Base-by-base conservation (phyloP, 768 basidiomycete genomes). In the Tephrocybe sp. region DNA sequence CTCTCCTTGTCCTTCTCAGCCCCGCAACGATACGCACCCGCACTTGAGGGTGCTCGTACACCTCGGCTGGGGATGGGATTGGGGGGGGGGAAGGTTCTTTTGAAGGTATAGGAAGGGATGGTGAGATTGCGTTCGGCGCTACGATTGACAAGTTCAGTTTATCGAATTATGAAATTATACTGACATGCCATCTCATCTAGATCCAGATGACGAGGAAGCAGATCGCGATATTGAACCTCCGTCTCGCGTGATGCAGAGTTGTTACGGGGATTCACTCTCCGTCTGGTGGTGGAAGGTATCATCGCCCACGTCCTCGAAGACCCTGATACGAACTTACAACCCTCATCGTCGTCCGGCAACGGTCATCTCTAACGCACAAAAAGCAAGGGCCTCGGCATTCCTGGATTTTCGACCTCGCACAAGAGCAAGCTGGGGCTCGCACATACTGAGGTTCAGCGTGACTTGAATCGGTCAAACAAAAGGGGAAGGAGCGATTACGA, bases 1-100 rank as follows among this genome's bases (percentile, higher is more conserved):
- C 75, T 52, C 67, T 91, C 44, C 72, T 88, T 37, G 80, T 85
- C 32, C 69, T 92, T n/a, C 72, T 88, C 2, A 80, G 86, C 1
- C 75, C 84, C 3, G 68, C 83, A 3, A 68, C 69, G 3, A 66
- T 86, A 19, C 71, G 30, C 71, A 79, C 46, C 60, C 26, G 70
- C 70, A 40, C 62, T 80, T 72, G 27, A 73, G 77, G 12, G 72
- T 74, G 0, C 68, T 87, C 22, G 69, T 87, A 9, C 66, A 73
- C 11, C 66, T 80, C 7, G 81, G 80, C 1, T 70, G 51, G 31
- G 7, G 53, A 52, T 7, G 43, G 26, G 15, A 44, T 49, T 30
- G 47, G 47, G 38, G 47, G 51, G 53, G 43, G 55, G 32, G 49
- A 49, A 49, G 19, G 42, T 31, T 5, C 47, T 61, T 16, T 44